Evolutionary conservation across 768 basidiomycete genomes (phyloP).

Genomic region (Calocybe cyanea): DNA sequence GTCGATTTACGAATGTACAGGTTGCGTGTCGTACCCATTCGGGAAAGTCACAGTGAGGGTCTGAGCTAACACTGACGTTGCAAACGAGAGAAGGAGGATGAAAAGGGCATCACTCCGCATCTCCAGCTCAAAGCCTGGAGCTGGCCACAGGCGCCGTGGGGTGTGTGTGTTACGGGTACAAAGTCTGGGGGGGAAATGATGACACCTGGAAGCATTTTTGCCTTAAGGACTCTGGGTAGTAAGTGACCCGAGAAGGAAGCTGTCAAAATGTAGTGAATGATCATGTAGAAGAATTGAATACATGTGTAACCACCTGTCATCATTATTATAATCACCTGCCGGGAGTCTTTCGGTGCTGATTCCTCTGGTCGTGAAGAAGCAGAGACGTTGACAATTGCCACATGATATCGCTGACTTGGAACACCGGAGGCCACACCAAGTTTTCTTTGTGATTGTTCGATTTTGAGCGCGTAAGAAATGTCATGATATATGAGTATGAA

Average conservation of each 20-base stretch:
- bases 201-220: constrained; percentile 4
- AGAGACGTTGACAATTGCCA: no score
- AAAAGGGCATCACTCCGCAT: constrained; percentile 5
- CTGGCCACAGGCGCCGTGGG: constrained; percentile 2
- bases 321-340: not conserved
- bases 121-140: constrained; percentile 6
- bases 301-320: constrained; percentile 10
- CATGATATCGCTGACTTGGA: no score
- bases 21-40: no score
- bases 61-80: constrained; percentile 2
- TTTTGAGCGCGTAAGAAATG: no score
- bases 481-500: no score
- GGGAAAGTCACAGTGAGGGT: constrained; percentile 8
- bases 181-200: constrained; percentile 4
- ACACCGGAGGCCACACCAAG: no score
- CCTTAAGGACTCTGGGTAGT: constrained; percentile 8
- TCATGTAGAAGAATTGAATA: not conserved
- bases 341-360: not conserved
- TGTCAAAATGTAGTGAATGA: constrained; percentile 12
- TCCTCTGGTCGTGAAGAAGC: not conserved
- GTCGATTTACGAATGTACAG: not conserved
- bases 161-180: not conserved
- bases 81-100: constrained; percentile 1
- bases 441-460: no score
- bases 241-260: constrained; percentile 9